Conservation (phyloP, 768 basidiomycete species). For the Tulasnella sp. region DNA sequence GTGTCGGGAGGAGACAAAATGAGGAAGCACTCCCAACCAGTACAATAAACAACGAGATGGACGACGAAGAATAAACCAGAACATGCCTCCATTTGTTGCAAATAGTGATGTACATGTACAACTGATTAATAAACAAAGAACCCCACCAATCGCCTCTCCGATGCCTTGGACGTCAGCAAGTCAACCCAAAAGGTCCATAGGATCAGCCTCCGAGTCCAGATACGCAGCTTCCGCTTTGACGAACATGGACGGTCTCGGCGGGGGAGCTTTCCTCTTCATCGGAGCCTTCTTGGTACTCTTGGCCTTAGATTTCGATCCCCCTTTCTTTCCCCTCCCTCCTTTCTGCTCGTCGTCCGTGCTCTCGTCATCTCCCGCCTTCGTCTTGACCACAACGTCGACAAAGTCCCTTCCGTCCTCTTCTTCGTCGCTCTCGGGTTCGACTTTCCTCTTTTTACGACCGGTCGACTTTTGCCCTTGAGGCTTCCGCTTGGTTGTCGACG, state of each 20-base stretch:
- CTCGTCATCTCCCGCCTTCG: background rate
- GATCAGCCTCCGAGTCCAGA: background rate
- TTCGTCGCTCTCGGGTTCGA: background rate
- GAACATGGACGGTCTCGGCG: background rate
- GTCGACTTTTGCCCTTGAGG: background rate
- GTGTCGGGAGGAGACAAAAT: no score
- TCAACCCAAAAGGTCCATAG: background rate
- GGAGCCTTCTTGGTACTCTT: background rate
- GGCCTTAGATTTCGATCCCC: background rate
- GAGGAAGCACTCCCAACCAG: no score
- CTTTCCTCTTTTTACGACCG: background rate
- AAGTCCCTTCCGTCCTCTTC: background rate
- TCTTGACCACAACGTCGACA: background rate
- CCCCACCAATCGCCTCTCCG: no score
- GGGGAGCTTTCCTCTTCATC: background rate
- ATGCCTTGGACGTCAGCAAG: no score
- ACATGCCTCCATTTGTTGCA: no score
- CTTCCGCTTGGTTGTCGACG: background rate
- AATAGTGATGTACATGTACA: no score
- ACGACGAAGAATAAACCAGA: no score
- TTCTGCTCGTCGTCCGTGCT: background rate
- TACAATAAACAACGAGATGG: no score
- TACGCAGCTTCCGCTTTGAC: background rate
- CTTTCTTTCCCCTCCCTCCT: background rate
- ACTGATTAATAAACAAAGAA: no score